Evolutionary conservation across 495 filamentous ascomycete genomes (phyloP).

Genomic region (Hyaloscypha finlandica): DNA sequence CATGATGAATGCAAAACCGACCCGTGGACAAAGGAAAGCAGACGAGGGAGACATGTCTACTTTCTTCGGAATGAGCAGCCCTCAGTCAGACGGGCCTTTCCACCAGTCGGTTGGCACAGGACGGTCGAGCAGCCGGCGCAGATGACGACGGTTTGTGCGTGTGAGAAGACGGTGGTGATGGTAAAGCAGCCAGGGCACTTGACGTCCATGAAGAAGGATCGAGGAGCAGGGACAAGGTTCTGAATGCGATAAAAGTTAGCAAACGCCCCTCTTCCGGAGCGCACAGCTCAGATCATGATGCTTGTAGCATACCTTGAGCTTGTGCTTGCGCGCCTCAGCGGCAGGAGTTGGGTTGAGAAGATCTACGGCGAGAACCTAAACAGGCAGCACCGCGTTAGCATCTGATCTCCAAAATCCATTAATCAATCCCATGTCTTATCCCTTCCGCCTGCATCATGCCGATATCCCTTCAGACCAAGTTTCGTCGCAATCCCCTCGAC

Average conservation of each 20-base stretch:
- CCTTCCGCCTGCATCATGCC: constrained; percentile 5
- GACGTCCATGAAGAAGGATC: constrained; percentile 99
- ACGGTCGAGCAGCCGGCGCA: constrained; percentile 97
- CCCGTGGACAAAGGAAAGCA: constrained; percentile 30
- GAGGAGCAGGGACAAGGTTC: constrained; percentile 91
- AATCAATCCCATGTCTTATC: constrained; percentile 17
- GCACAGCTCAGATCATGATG: not conserved
- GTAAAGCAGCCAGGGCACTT: constrained; percentile 99
- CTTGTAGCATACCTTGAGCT: constrained; percentile 84
- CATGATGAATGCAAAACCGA: constrained; percentile 35
- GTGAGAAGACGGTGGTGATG: constrained; percentile 99
- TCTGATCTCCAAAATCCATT: constrained; percentile 24
- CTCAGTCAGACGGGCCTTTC: constrained; percentile 96
- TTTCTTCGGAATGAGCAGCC: constrained; percentile 99
- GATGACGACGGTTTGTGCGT: constrained; percentile 99
- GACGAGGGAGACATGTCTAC: constrained; percentile 59
- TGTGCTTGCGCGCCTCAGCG: constrained; percentile 97
- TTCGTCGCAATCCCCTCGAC: constrained; percentile 13
- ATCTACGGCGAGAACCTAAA: constrained; percentile 98
- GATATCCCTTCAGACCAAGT: not conserved
- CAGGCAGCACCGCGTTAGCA: constrained; percentile 33
- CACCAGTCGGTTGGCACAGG: constrained; percentile 97
- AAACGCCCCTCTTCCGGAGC: not conserved
- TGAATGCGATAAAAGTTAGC: constrained; percentile 41
- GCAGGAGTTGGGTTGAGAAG: constrained; percentile 97